Evolutionary conservation across 768 basidiomycete species (phyloP), one percentile per base, ranked within the genome.

Genomic region (Boletus reticuloceps): DNA sequence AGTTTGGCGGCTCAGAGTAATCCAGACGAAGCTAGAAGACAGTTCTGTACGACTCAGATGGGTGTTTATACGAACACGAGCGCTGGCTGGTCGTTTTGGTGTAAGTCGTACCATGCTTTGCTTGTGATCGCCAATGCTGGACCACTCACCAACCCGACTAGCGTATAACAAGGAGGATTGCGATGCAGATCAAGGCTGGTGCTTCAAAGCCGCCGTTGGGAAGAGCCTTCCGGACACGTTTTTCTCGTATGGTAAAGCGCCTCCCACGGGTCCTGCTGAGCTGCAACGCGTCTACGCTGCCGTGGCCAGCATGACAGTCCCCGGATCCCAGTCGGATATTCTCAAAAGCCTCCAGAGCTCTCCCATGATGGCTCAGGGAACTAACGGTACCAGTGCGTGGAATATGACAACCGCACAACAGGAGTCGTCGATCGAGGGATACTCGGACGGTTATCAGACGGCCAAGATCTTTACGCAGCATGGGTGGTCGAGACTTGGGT

Each of bases 51-150:
- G 3, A 77, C 73, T 3, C 87, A 89, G 60, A 75, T 84, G 75
- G 74, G 78, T 20, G 77, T 78, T 0, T 91, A 88, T 60, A 61
- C 77, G 3, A 80, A 78, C 53, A 69, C 69, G 34, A 78, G 82
- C 17, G 79, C 83, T 1, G 86, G 88, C 0, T 89, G 85, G 83
- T 70, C 72, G 36, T 89, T 89, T 66, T 89, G 88, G 86, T 78
- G 86, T 86, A 60, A 58, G 82, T 64, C 3, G 36, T 29, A 1
- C 6, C 27, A 9, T 22, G 11, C 9, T 34, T 31, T 46, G 10
- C 14, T n/a, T 36, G 20, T 13, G 32, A 9, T 47, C 17, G 29
- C 25, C 27, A 1, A 29, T 9, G 11, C 8, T 19, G 20, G 13
- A 12, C 7, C 12, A 34, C 32, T 54, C 14, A 58, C 19, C 4